These are phyloP conservation scores for Paramecium sonneborni DNA, from an alignment of 73 alveolate genomes.

Conservation along the genomic window DNA sequence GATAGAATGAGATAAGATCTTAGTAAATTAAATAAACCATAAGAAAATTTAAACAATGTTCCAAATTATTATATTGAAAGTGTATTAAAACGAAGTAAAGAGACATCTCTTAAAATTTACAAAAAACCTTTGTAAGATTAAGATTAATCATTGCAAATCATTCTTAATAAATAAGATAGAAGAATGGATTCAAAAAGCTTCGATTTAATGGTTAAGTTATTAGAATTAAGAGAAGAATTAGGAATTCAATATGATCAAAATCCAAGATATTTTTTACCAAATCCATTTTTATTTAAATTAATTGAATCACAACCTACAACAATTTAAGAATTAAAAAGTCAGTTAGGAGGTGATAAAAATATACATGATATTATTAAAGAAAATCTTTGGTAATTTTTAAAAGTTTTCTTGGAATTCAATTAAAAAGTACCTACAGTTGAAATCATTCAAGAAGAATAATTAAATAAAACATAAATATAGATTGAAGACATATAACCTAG, in stretches of 20 bases:
- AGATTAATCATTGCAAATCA: slow-evolving; percentile 31
- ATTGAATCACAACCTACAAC: slow-evolving; percentile 33
- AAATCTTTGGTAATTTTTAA: slow-evolving; percentile 23
- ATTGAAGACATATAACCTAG: neutral
- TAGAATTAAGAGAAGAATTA: slow-evolving; percentile 67
- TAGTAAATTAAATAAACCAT: neutral
- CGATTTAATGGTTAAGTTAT: slow-evolving; percentile 65
- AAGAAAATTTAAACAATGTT: neutral
- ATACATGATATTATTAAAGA: slow-evolving; percentile 3
- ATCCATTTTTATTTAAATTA: neutral
- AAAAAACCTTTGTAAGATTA: slow-evolving; percentile 63
- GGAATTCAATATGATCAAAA: slow-evolving; percentile 69
- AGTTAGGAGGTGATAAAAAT: slow-evolving; percentile 30
- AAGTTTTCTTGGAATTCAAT: neutral
- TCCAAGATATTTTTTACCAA: slow-evolving; percentile 70
- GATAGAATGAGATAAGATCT: slow-evolving; percentile 86
- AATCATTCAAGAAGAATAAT: neutral
- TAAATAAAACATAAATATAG: neutral
- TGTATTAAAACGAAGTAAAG: slow-evolving; percentile 43
- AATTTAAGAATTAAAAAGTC: neutral
- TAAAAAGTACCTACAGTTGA: neutral
- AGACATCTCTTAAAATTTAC: slow-evolving; percentile 9
- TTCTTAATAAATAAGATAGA: slow-evolving; percentile 20
- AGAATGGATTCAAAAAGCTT: slow-evolving; percentile 58
- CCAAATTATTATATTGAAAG: slow-evolving; percentile 46